Percentiles rank a stretch among this genome's conserved stretches.
Evolutionary conservation across 2,329 filamentous ascomycete species (phyloP).

Genomic region (Westerdykella sp.): DNA sequence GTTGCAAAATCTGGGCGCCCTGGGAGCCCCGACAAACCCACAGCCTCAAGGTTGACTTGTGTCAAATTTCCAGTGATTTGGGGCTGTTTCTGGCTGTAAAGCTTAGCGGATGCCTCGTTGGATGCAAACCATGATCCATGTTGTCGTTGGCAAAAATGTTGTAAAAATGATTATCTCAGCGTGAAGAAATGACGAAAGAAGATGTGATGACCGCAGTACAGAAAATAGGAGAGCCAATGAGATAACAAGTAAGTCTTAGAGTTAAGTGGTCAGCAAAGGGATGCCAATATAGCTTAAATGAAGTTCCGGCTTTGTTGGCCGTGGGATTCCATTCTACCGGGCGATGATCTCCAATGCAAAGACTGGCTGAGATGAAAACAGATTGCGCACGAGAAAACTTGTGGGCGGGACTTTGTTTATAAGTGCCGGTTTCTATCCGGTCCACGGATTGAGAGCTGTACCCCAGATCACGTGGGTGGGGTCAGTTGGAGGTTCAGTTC

Average conservation of each 20-base stretch:
- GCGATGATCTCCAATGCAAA: conserved; percentile 3
- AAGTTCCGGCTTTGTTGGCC: conserved; percentile 9
- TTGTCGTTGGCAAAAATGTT: no score
- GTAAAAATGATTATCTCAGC: no score
- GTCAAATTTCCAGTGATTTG: no score
- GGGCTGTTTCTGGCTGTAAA: no score
- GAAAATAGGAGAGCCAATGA: conserved; percentile 2
- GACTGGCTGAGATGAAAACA: conserved; percentile 4
- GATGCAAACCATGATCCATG: no score
- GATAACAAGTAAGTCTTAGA: neutral
- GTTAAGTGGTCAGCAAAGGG: conserved; percentile 4
- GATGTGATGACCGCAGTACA: no score
- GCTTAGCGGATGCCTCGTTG: no score
- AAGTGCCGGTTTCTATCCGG: neutral
- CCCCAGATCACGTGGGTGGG: conserved; percentile 8
- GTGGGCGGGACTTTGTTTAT: neutral
- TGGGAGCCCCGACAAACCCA: no score
- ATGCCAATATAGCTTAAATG: conserved; percentile 5
- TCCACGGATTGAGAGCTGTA: conserved; percentile 3
- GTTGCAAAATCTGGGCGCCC: no score
- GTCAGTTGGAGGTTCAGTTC: neutral
- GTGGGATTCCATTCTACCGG: conserved; percentile 11
- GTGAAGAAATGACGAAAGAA: no score
- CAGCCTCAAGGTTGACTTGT: no score
- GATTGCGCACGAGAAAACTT: conserved; percentile 4